Conservation (phyloP, 148 eudicot species). For the Vaccinium myrtillus region DNA sequence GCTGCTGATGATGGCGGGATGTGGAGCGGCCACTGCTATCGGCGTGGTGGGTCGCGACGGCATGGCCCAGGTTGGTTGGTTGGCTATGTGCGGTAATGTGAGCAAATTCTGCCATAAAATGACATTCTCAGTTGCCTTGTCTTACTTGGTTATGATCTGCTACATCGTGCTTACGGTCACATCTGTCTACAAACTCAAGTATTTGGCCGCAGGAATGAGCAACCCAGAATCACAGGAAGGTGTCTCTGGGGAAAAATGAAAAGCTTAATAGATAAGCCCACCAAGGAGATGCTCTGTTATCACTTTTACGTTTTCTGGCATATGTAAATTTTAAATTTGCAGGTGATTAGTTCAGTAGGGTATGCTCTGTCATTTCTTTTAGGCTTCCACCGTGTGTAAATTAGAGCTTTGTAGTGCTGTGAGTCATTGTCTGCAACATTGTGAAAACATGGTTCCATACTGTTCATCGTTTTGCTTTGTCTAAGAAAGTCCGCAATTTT, state of each 20-base stretch:
- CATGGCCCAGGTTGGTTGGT: conserved; percentile 8
- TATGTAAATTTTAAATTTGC: neutral
- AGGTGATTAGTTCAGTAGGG: neutral
- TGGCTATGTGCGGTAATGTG: neutral
- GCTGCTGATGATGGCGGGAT: conserved; percentile 18
- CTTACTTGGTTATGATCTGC: conserved; percentile 8
- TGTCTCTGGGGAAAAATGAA: neutral
- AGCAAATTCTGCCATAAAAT: conserved; percentile 15
- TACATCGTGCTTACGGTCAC: conserved; percentile 10
- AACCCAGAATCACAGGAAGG: neutral
- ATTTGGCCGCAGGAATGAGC: neutral
- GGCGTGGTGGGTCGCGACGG: conserved; percentile 12
- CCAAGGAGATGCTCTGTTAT: neutral
- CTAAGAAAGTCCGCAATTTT: neutral
- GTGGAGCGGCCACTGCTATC: conserved; percentile 14
- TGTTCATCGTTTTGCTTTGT: neutral
- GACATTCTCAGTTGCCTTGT: conserved; percentile 2
- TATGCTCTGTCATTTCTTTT: neutral
- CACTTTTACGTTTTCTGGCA: neutral
- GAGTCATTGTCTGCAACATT: neutral
- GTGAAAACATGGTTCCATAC: neutral
- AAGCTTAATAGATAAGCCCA: neutral
- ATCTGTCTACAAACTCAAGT: conserved; percentile 11
- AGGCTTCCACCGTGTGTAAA: neutral
- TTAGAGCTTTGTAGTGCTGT: neutral